These are phyloP conservation scores for Closterium sp. DNA, from an alignment of 139 green algal species.

Conservation along the genomic window DNA sequence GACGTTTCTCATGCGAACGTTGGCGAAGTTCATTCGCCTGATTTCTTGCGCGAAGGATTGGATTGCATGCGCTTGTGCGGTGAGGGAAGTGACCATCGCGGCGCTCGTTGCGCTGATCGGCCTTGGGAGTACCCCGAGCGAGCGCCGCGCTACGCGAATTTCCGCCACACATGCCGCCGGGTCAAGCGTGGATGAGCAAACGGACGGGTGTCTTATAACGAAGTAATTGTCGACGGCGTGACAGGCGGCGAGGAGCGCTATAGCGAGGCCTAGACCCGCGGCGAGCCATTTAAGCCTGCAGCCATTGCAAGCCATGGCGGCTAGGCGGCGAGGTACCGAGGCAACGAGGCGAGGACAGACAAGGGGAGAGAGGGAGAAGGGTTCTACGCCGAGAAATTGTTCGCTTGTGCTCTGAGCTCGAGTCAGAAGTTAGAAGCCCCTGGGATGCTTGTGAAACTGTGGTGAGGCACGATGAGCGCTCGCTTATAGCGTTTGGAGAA, in stretches of 20 bases:
- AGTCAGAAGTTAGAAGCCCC: no score
- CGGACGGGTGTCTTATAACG: not conserved
- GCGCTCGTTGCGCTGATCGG: not conserved
- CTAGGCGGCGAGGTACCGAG: not conserved
- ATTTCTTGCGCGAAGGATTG: not conserved
- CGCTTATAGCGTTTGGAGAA: no score
- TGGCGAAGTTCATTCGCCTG: not conserved
- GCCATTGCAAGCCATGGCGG: not conserved
- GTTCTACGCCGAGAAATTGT: no score
- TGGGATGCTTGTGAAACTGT: no score
- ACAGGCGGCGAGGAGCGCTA: not conserved
- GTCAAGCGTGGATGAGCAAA: not conserved
- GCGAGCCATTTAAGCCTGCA: not conserved
- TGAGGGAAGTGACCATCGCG: not conserved
- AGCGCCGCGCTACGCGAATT: not conserved
- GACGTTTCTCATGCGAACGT: not conserved
- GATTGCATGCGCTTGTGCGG: not conserved
- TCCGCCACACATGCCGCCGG: not conserved
- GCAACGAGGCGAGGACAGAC: not conserved
- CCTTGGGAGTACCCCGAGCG: not conserved
- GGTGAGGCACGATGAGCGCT: no score
- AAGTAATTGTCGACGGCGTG: not conserved
- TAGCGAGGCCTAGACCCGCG: not conserved
- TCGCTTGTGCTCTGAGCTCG: no score
- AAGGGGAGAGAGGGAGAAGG: no score